Percentiles rank a stretch among this genome's conserved stretches.
These are phyloP conservation scores for Jaltomata sinuosa DNA, from an alignment of 257 asterid species.

Conservation along the genomic window DNA sequence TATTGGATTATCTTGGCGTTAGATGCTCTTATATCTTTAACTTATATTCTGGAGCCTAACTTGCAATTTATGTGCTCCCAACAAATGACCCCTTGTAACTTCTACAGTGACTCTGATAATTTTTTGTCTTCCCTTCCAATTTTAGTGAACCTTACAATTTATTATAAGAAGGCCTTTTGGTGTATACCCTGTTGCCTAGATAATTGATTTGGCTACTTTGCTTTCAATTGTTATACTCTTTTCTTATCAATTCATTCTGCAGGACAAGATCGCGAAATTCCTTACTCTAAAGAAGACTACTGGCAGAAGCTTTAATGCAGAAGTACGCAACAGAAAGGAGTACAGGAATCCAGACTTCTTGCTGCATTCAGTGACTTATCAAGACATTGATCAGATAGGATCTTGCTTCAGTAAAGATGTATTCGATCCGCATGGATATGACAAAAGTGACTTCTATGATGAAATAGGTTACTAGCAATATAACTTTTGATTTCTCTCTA, in stretches of 20 bases:
- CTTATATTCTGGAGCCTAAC: background rate
- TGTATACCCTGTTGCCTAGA: background rate
- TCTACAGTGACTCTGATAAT: background rate
- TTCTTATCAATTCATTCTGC: conserved; percentile 12
- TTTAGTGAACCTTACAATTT: background rate
- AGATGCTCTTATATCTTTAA: background rate
- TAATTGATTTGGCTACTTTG: background rate
- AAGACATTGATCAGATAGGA: conserved; percentile 88
- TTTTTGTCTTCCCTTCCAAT: background rate
- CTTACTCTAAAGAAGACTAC: conserved; percentile 52
- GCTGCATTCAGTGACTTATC: conserved; percentile 96
- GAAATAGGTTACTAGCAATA: conserved; percentile 54
- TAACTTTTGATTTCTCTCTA: conserved; percentile 1
- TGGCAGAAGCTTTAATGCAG: conserved; percentile 87
- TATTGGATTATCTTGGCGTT: background rate
- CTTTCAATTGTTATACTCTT: background rate
- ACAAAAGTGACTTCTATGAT: conserved; percentile 80
- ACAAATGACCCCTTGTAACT: background rate
- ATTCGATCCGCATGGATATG: conserved; percentile 97
- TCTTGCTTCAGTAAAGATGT: conserved; percentile 91
- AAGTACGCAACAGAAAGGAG: conserved; percentile 89
- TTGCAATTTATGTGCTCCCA: background rate
- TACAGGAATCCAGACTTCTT: conserved; percentile 93
- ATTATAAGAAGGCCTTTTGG: background rate
- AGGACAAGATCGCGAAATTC: conserved; percentile 69